Evolutionary conservation across 345 rosid genomes (phyloP).

Genomic region (Hibiscus tridactylites): DNA sequence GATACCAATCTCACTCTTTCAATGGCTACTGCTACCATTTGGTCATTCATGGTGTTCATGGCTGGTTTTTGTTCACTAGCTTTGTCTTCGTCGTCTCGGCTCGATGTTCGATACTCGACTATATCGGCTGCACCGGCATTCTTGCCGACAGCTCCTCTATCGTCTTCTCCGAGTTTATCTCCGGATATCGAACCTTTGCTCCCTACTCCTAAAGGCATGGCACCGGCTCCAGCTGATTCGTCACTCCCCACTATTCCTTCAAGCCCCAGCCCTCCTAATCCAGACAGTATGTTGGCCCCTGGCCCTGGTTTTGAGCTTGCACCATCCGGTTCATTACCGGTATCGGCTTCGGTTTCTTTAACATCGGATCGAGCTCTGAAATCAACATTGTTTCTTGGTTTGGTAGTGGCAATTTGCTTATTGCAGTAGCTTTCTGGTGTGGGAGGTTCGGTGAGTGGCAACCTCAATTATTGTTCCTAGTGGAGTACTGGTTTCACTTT

Average conservation of each 20-base stretch:
- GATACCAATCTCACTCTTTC: conserved; percentile 2
- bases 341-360: conserved; percentile 29
- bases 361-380: conserved; percentile 10
- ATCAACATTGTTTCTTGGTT: conserved; percentile 15
- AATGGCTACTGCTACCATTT: conserved; percentile 35
- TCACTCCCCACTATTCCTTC: conserved; percentile 71
- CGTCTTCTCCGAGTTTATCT: conserved; percentile 33
- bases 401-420: conserved; percentile 19
- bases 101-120: conserved; percentile 18
- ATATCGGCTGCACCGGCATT: conserved; percentile 52
- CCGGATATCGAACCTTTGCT: conserved; percentile 46
- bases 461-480: conserved; percentile 4
- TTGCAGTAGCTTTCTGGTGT: conserved; percentile 17
- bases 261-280: conserved; percentile 79
- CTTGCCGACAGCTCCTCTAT: conserved; percentile 28
- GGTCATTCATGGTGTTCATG: conserved; percentile 22
- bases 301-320: conserved; percentile 30
- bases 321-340: conserved; percentile 37
- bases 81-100: conserved; percentile 5
- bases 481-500: conserved; percentile 12
- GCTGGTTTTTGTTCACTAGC: conserved; percentile 8
- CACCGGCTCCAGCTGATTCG: conserved; percentile 39
- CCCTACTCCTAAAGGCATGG: conserved; percentile 34
- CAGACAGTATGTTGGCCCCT: conserved; percentile 36
- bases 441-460: neutral